Evolutionary conservation across 345 rosid genomes (phyloP).

Genomic region (Sonneratia alba): DNA sequence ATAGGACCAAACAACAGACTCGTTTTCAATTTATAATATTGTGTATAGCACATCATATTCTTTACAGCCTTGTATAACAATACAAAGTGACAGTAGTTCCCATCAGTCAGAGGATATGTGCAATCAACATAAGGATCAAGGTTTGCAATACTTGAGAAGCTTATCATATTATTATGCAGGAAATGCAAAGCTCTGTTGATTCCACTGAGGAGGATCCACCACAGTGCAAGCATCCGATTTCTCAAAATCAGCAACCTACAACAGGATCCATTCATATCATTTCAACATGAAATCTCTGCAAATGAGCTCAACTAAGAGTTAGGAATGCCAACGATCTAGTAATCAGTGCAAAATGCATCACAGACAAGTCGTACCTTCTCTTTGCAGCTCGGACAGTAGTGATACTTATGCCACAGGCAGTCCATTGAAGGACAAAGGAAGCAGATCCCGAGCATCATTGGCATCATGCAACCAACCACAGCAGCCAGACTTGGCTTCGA

Average conservation of each 20-base stretch:
- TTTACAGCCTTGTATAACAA: not conserved
- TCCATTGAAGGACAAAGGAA: conserved; percentile 93
- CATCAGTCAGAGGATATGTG: not conserved
- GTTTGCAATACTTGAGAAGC: not conserved
- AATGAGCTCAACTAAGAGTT: not conserved
- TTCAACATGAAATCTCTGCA: not conserved
- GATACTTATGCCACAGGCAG: conserved; percentile 97
- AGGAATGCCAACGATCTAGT: not conserved
- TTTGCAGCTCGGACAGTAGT: conserved; percentile 73
- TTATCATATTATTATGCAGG: conserved; percentile 32
- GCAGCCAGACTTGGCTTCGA: conserved; percentile 90
- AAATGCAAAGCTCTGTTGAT: conserved; percentile 63
- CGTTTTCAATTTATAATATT: not conserved
- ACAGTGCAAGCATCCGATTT: conserved; percentile 77
- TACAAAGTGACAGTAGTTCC: not conserved
- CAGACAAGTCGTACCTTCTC: conserved; percentile 34
- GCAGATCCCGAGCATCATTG: conserved; percentile 79
- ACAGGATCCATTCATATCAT: not conserved
- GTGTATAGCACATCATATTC: not conserved
- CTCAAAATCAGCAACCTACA: conserved; percentile 77
- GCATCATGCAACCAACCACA: conserved; percentile 92
- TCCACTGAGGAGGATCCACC: conserved; percentile 81
- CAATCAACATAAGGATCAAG: not conserved
- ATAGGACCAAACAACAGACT: not conserved
- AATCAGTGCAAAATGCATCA: not conserved